Percentiles rank a stretch among this genome's conserved stretches.
These are phyloP conservation scores for Psilocybe mexicana DNA, from an alignment of 1,284 basidiomycete genomes.

Conservation along the genomic window DNA sequence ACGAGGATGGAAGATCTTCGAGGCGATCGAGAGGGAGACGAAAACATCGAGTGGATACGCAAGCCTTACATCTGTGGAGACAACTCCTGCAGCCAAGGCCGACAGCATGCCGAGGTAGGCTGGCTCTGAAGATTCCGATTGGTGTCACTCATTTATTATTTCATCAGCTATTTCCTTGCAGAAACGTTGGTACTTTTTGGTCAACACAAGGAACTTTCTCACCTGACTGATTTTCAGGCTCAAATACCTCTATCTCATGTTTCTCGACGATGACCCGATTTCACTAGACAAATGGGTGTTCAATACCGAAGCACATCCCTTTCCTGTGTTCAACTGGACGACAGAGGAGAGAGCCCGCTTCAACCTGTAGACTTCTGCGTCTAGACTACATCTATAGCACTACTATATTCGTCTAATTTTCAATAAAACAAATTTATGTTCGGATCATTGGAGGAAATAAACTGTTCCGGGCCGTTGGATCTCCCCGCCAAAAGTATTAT, in stretches of 20 bases:
- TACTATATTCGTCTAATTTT: background rate
- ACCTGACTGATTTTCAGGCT: slow-evolving; percentile 37
- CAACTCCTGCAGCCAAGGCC: slow-evolving; percentile 31
- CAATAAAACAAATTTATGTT: background rate
- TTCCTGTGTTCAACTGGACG: slow-evolving; percentile 75
- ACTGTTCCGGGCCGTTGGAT: background rate
- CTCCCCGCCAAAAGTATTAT: slow-evolving; percentile 10
- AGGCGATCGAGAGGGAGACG: slow-evolving; percentile 65
- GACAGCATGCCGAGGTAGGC: slow-evolving; percentile 71
- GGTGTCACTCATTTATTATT: slow-evolving; percentile 6
- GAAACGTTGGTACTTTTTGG: slow-evolving; percentile 48
- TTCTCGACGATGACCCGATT: slow-evolving; percentile 55
- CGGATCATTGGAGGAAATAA: background rate
- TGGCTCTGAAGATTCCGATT: too few relatives aligned
- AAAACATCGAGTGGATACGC: slow-evolving; percentile 61
- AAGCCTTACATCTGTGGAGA: slow-evolving; percentile 52
- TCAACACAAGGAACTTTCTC: background rate
- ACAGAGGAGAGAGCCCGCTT: slow-evolving; percentile 44
- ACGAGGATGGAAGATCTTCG: slow-evolving; percentile 54
- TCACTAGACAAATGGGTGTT: slow-evolving; percentile 79
- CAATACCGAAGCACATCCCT: slow-evolving; percentile 84
- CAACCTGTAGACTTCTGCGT: slow-evolving; percentile 24
- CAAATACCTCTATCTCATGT: slow-evolving; percentile 70
- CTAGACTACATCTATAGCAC: background rate
- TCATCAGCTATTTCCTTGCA: slow-evolving; percentile 68